phyloP scores from a whole-genome alignment of 2,329 filamentous ascomycete genomes.

The Cyanodermella asteris region DNA sequence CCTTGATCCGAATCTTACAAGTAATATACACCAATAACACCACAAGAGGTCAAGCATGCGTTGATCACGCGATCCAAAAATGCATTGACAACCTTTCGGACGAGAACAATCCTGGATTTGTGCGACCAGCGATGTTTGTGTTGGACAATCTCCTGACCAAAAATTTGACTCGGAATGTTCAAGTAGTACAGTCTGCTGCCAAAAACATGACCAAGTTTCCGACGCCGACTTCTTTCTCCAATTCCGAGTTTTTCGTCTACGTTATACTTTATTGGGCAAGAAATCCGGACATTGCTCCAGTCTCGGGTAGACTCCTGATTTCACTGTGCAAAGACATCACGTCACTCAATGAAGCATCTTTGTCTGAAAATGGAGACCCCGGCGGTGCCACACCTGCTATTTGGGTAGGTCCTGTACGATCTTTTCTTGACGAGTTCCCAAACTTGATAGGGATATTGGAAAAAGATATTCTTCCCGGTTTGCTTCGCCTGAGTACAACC shows the following conservation, averaged over 20 bases:
- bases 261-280: constrained; percentile 16
- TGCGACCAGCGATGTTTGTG: constrained; percentile 7
- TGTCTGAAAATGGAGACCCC: too few relatives aligned
- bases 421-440: constrained; percentile 13
- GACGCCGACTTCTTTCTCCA: too few relatives aligned
- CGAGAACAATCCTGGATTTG: constrained; percentile 2
- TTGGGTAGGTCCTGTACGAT: constrained; percentile 18
- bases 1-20: constrained; percentile 6
- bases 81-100: constrained; percentile 3
- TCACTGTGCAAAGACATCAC: too few relatives aligned
- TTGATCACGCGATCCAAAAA: constrained; percentile 1
- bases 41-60: too few relatives aligned
- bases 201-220: too few relatives aligned
- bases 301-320: constrained; percentile 18
- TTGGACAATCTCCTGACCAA: constrained; percentile 6
- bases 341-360: too few relatives aligned
- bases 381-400: constrained; percentile 9
- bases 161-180: constrained; percentile 1
- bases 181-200: too few relatives aligned
- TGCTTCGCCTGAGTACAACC: constrained; percentile 19
- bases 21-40: constrained; percentile 1
- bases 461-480: constrained; percentile 24
- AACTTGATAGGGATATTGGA: constrained; percentile 19
- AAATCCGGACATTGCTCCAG: constrained; percentile 18
- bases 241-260: constrained; percentile 5